These are phyloP conservation scores for Penicillium sp. DNA, from an alignment of 2,329 filamentous ascomycete species.

Conservation along the genomic window DNA sequence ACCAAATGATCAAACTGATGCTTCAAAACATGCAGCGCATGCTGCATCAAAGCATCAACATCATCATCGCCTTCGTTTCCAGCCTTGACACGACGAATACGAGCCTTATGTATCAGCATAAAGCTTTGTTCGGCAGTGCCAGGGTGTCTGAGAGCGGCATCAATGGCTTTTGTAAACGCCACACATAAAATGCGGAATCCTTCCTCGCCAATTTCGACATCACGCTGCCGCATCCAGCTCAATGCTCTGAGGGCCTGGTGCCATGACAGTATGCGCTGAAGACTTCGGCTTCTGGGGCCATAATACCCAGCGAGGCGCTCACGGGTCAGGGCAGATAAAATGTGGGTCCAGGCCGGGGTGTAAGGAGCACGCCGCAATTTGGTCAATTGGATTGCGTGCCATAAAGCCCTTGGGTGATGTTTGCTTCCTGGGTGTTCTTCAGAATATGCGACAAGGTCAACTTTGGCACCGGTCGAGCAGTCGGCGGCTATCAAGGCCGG, in stretches of 20 bases:
- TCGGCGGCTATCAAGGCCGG: slow-evolving; percentile 5
- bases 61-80: slow-evolving; percentile 7
- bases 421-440: slow-evolving; percentile 10
- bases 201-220: slow-evolving; percentile 31
- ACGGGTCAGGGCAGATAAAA: slow-evolving; percentile 34
- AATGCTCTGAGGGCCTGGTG: slow-evolving; percentile 34
- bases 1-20: slow-evolving; percentile 37
- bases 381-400: slow-evolving; percentile 40
- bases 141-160: slow-evolving; percentile 30
- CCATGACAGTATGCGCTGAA: slow-evolving; percentile 40
- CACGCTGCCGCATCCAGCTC: slow-evolving; percentile 34
- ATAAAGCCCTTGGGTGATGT: slow-evolving; percentile 29
- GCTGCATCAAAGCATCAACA: slow-evolving; percentile 32
- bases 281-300: slow-evolving; percentile 19
- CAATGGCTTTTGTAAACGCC: slow-evolving; percentile 37
- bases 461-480: neutral
- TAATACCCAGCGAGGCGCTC: slow-evolving; percentile 21
- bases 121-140: slow-evolving; percentile 28
- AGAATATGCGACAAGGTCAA: slow-evolving; percentile 22
- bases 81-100: neutral
- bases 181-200: slow-evolving; percentile 38
- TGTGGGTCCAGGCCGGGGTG: slow-evolving; percentile 36
- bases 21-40: slow-evolving; percentile 35
- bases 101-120: slow-evolving; percentile 22
- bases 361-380: slow-evolving; percentile 29